A percentile compares a stretch with the other conserved stretches of the same genome.
These are phyloP conservation scores for Leccinum uliginosum DNA, from an alignment of 768 basidiomycete genomes.

Conservation along the genomic window DNA sequence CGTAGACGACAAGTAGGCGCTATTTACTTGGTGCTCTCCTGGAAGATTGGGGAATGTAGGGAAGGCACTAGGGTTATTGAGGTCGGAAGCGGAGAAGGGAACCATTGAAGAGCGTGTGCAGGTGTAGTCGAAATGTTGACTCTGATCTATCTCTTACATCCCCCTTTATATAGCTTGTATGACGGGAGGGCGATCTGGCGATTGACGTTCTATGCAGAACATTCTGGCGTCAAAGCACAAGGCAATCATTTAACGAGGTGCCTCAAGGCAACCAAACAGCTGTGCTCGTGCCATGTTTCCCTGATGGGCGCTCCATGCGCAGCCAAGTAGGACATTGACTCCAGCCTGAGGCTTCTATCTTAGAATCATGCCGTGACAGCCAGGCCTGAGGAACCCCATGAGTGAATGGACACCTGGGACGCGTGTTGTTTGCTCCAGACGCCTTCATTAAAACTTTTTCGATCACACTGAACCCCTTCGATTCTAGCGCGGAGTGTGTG, in stretches of 20 bases:
- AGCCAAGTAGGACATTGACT: not conserved
- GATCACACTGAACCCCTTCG: not conserved
- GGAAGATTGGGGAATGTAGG: conserved; percentile 23
- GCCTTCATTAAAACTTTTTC: not conserved
- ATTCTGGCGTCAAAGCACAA: not conserved
- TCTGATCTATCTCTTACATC: not conserved
- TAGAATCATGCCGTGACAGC: conserved; percentile 15
- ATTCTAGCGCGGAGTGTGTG: not conserved
- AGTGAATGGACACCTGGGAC: not conserved
- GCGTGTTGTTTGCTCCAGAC: not conserved
- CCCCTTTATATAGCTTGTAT: conserved; percentile 12
- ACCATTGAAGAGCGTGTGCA: conserved; percentile 15
- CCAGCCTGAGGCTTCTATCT: not conserved
- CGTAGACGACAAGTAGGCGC: conserved; percentile 18
- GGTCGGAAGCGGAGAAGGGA: conserved; percentile 20
- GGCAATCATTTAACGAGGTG: not conserved
- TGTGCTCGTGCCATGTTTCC: not conserved
- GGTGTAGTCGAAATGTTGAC: not conserved
- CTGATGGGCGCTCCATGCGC: not conserved
- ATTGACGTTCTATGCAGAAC: not conserved
- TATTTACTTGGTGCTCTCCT: conserved; percentile 18
- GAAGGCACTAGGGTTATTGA: conserved; percentile 22
- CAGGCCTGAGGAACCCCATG: not conserved
- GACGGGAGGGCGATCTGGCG: not conserved
- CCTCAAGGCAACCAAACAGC: not conserved